Conservation (phyloP, 805 yeast species). For the Candida vaughaniae region DNA sequence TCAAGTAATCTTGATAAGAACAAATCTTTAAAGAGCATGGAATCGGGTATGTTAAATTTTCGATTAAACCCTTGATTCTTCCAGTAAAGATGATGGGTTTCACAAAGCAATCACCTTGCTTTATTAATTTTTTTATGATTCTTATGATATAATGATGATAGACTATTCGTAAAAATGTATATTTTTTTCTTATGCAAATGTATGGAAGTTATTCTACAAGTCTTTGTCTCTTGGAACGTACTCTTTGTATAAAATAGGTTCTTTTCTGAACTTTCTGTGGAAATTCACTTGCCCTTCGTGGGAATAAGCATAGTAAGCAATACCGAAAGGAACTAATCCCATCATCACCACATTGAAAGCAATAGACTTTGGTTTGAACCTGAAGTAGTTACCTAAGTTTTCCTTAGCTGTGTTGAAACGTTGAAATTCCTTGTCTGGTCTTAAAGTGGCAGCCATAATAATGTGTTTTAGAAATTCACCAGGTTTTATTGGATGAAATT, state of each 20-base stretch:
- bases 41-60: constrained; percentile 26
- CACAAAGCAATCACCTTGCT: too few relatives aligned
- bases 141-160: too few relatives aligned
- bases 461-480: background rate
- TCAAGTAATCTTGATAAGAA: constrained; percentile 1
- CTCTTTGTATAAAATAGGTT: constrained; percentile 33
- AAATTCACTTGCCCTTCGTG: constrained; percentile 37
- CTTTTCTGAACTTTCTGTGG: constrained; percentile 34
- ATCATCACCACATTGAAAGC: constrained; percentile 33
- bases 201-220: too few relatives aligned
- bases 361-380: constrained; percentile 41
- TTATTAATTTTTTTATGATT: too few relatives aligned
- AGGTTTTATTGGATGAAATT: constrained; percentile 8
- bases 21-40: constrained; percentile 20
- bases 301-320: constrained; percentile 35
- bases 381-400: constrained; percentile 39
- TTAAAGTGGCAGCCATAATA: constrained; percentile 44
- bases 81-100: too few relatives aligned
- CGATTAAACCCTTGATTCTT: constrained; percentile 16
- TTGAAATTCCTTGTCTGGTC: constrained; percentile 42
- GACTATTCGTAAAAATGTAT: background rate
- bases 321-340: constrained; percentile 39
- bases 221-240: constrained; percentile 38
- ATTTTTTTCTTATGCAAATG: too few relatives aligned
- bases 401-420: constrained; percentile 43